A percentile compares a stretch with the other conserved stretches of the same genome.
Conservation (phyloP, 2,329 filamentous ascomycete species). For the Colletotrichum godetiae region DNA sequence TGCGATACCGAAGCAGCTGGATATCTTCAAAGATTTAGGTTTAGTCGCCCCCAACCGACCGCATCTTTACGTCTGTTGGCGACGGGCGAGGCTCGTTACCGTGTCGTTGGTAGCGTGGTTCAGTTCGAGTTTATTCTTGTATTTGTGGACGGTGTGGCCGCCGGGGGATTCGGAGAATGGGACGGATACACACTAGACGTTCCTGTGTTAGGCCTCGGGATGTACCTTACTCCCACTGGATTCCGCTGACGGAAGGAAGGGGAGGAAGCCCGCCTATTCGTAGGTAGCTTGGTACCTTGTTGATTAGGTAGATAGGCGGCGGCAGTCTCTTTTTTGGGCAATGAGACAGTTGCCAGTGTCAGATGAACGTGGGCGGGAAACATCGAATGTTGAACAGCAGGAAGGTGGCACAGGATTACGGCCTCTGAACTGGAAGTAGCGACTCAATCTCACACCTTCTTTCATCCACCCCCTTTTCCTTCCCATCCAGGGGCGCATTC, state of each 20-base stretch:
- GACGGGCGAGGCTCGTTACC: neutral
- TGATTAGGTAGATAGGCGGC: no score
- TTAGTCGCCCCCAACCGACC: neutral
- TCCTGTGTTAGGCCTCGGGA: neutral
- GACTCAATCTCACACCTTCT: neutral
- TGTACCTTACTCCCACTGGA: neutral
- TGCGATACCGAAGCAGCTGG: neutral
- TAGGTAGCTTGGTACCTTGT: no score
- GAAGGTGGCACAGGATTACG: neutral
- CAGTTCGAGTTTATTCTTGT: neutral
- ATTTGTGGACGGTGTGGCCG: neutral
- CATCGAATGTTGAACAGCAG: neutral
- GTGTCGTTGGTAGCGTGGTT: neutral
- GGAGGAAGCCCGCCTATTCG: no score
- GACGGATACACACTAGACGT: slow-evolving; percentile 4
- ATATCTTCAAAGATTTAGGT: neutral
- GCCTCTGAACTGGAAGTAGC: neutral
- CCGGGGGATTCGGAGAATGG: neutral
- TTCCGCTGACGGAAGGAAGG: no score
- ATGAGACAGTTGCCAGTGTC: neutral
- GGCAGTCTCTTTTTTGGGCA: no score
- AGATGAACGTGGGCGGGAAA: neutral
- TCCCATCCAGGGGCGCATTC: neutral
- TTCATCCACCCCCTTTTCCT: neutral
- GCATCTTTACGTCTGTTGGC: neutral